Evolutionary conservation across 176 grass and related monocot genomes (phyloP), one percentile per base, ranked within the genome.

Genomic region (Metroxylon sagu): DNA sequence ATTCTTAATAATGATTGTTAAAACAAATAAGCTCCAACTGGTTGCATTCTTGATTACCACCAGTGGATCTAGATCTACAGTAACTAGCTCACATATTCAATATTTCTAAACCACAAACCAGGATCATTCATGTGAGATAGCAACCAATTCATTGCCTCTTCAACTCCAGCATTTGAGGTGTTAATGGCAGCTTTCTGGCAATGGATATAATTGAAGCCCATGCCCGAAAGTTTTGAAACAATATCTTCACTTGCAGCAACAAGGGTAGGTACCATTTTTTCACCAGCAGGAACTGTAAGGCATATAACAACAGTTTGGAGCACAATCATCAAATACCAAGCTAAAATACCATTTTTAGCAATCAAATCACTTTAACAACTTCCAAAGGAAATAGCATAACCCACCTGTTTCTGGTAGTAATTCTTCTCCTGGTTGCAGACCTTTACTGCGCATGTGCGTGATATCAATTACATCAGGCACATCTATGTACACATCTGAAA

Each of bases 131-230:
- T 98, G 67, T 92, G 93, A 10, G 87, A 83, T 18, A 98, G 78
- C 30, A 98, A 79, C 93, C 93, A 98, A 60, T 74, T 88, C 93
- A 92, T 98, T 27, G 87, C 87, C 67, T 92, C 87, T 73, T 98
- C 93, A 30, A 98, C 78, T 43, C 93, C 93, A 54, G 80, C 35
- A 71, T 98, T 98, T 18, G 73, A 71, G 56, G 93, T 98, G 65
- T 71, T 98, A 66, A 98, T 90, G 61, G 87, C 93, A 66, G 93
- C 93, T 85, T 88, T 98, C 66, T 98, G 87, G 62, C 93, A 98
- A 50, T 76, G 87, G 70, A 98, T 60, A 54, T 92, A 92, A 80
- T 92, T 88, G 78, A 98, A 98, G 26, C 87, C 93, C 84, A 92
- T 98, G 76, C 66, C 74, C 62, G 87, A 84, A 79, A 98, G 79